Percentiles rank a stretch among this genome's conserved stretches.
Evolutionary conservation across 2,329 filamentous ascomycete species (phyloP).

Genomic region (Colletotrichum liriopes): DNA sequence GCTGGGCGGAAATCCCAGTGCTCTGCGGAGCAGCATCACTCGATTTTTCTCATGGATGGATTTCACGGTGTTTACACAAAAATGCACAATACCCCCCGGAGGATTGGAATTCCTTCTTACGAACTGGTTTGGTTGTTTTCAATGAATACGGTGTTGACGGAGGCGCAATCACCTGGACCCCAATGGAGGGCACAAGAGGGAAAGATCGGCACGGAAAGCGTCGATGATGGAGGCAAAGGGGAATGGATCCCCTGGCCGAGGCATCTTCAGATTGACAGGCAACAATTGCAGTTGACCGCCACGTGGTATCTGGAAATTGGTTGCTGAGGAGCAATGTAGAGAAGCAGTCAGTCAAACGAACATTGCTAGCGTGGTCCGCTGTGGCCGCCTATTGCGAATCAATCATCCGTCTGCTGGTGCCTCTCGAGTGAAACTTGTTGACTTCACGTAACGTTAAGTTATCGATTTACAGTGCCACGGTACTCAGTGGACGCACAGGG

Average conservation of each 20-base stretch:
- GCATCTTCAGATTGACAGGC: conserved; percentile 7
- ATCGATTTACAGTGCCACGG: neutral
- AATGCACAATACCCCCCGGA: conserved; percentile 43
- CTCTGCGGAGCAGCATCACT: conserved; percentile 31
- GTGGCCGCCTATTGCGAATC: neutral
- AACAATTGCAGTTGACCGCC: neutral
- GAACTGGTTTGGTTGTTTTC: conserved; percentile 37
- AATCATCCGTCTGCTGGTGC: neutral
- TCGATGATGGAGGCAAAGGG: neutral
- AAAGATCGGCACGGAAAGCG: neutral
- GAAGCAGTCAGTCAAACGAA: neutral
- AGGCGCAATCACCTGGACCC: conserved; percentile 19
- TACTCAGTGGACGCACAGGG: neutral
- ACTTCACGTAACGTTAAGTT: neutral
- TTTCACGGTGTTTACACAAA: conserved; percentile 40
- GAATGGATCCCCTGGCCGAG: neutral
- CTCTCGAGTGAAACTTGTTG: neutral
- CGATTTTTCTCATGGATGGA: conserved; percentile 33
- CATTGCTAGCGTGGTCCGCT: conserved; percentile 10
- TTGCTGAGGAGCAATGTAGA: conserved; percentile 3
- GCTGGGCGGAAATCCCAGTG: conserved; percentile 7
- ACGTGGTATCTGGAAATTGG: neutral
- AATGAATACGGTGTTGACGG: conserved; percentile 24
- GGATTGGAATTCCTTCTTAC: conserved; percentile 35
- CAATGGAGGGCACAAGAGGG: neutral